Percentiles rank a stretch among this genome's conserved stretches.
Conservation (phyloP, 805 yeast species). For the Metschnikowia baotianmanensis region DNA sequence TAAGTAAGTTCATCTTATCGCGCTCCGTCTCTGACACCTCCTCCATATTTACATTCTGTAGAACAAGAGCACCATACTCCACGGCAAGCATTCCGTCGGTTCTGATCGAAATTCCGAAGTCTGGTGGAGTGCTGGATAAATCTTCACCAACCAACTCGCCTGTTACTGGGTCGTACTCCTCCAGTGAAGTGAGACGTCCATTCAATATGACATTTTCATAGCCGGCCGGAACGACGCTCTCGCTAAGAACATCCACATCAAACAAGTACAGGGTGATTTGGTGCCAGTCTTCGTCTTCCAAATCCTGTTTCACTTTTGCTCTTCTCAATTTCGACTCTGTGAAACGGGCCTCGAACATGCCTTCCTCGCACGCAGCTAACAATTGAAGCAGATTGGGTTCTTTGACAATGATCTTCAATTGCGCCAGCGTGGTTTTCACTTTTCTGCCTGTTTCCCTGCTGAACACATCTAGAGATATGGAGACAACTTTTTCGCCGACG, state of each 20-base stretch:
- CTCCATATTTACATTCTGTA: conserved; percentile 11
- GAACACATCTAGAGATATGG: conserved; percentile 10
- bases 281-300: conserved; percentile 21
- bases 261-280: conserved; percentile 20
- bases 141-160: conserved; percentile 27
- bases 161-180: conserved; percentile 22
- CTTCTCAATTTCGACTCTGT: conserved; percentile 6
- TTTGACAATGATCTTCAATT: conserved; percentile 3
- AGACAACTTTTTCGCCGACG: conserved; percentile 2
- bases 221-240: conserved; percentile 8
- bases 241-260: conserved; percentile 3
- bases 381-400: neutral
- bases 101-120: conserved; percentile 12
- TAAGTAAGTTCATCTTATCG: conserved; percentile 13
- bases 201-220: conserved; percentile 14
- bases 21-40: conserved; percentile 5
- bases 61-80: conserved; percentile 11
- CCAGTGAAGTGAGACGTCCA: conserved; percentile 25
- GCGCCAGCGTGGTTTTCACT: conserved; percentile 13
- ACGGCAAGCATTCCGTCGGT: conserved; percentile 13
- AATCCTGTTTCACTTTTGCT: conserved; percentile 11
- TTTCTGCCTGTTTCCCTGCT: conserved; percentile 3
- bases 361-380: conserved; percentile 21
- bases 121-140: conserved; percentile 11
- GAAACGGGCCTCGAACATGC: conserved; percentile 13